A percentile compares a stretch with the other conserved stretches of the same genome.
These are phyloP conservation scores for Trichocladium uniseriatum DNA, from an alignment of 495 filamentous ascomycete species.

Conservation along the genomic window DNA sequence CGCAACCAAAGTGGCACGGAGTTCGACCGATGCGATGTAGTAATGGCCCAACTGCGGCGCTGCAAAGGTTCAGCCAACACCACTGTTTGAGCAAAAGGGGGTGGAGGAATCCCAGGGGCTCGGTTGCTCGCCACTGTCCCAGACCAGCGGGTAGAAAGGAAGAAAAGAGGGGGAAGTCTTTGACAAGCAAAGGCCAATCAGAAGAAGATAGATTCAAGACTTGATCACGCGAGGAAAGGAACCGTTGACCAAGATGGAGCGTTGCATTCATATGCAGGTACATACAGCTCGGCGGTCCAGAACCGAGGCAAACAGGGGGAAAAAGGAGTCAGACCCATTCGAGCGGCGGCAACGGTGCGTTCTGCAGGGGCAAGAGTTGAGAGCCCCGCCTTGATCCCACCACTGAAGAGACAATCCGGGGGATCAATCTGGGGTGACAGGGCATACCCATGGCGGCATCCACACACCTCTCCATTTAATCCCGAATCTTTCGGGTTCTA, in stretches of 20 bases:
- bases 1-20: neutral
- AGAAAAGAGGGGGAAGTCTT: neutral
- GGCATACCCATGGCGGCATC: constrained; percentile 5
- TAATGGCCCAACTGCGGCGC: neutral
- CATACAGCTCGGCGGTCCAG: neutral
- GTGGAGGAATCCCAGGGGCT: too few species aligned
- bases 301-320: neutral
- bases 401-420: neutral
- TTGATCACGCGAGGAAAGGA: neutral
- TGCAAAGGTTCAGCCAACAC: neutral
- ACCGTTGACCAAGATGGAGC: neutral
- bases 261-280: neutral
- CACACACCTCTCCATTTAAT: neutral
- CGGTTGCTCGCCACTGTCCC: too few species aligned
- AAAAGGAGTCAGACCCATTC: too few species aligned
- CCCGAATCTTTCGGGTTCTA: neutral
- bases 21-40: neutral
- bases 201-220: neutral
- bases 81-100: neutral
- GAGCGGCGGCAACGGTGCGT: neutral
- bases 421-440: constrained; percentile 9
- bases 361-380: constrained; percentile 1
- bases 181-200: neutral
- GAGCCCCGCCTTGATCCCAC: constrained; percentile 1
- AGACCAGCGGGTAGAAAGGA: neutral